Percentiles rank a stretch among this genome's conserved stretches.
Conservation (phyloP, 805 yeast species). For the Suhomyces sp. region DNA sequence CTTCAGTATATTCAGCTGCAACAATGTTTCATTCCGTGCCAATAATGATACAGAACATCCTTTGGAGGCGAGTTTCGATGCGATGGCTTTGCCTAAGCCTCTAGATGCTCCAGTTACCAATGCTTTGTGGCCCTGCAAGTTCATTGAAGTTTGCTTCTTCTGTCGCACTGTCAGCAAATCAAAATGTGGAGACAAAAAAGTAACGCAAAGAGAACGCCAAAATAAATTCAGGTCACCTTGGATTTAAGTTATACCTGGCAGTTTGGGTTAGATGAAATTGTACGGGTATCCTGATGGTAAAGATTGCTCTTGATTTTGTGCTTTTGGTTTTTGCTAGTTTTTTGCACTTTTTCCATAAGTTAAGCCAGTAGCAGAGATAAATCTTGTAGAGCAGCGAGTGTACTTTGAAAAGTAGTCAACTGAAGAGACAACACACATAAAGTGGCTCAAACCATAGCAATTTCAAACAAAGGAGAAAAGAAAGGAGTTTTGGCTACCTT, state of each 20-base stretch:
- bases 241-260: background rate
- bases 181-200: background rate
- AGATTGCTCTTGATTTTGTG: background rate
- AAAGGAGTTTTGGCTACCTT: no score
- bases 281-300: background rate
- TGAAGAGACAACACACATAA: no score
- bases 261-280: no score
- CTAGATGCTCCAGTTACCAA: slow-evolving; percentile 67
- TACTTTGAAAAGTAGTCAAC: no score
- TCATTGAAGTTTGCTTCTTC: slow-evolving; percentile 22
- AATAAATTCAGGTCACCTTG: no score
- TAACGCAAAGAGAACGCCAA: background rate
- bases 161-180: slow-evolving; percentile 13
- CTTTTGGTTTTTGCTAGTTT: background rate
- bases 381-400: no score
- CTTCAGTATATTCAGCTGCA: slow-evolving; percentile 24
- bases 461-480: no score
- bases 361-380: no score
- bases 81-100: slow-evolving; percentile 64
- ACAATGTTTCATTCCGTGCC: slow-evolving; percentile 42
- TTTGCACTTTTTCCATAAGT: background rate
- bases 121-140: slow-evolving; percentile 32
- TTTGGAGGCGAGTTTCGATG: slow-evolving; percentile 43
- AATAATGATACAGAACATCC: slow-evolving; percentile 55
- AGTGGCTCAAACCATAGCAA: no score